Percentiles rank a stretch among this genome's conserved stretches.
Evolutionary conservation across 192 early-diverging fungal genomes (phyloP).

Genomic region (Coemansia sp.): DNA sequence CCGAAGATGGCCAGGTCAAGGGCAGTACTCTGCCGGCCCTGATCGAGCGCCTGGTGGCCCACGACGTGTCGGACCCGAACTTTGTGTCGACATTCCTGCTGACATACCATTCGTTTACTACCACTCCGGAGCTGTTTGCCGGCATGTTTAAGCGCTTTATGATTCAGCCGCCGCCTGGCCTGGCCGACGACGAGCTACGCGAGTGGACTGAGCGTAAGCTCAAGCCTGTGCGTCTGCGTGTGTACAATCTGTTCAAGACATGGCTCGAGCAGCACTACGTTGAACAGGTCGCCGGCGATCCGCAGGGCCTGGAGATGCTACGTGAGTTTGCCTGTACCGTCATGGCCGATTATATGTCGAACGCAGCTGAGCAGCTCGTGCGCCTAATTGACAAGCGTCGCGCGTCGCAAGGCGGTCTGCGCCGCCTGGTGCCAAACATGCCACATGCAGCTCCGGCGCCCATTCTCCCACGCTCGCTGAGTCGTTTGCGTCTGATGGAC

Average conservation of each 20-base stretch:
- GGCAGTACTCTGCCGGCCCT: slow-evolving; percentile 86
- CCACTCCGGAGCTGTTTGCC: slow-evolving; percentile 73
- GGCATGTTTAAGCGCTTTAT: slow-evolving; percentile 75
- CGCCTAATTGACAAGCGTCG: slow-evolving; percentile 77
- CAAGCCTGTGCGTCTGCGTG: slow-evolving; percentile 87
- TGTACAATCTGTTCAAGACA: slow-evolving; percentile 92
- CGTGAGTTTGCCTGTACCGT: slow-evolving; percentile 70
- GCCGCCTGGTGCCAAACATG: slow-evolving; percentile 64
- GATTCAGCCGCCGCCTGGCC: slow-evolving; percentile 67
- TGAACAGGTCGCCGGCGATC: slow-evolving; percentile 75
- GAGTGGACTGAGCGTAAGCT: slow-evolving; percentile 85
- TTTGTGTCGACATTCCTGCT: slow-evolving; percentile 88
- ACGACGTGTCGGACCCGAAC: slow-evolving; percentile 78
- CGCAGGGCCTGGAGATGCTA: slow-evolving; percentile 65
- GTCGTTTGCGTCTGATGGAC: slow-evolving; percentile 79
- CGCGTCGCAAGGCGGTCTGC: slow-evolving; percentile 59
- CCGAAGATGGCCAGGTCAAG: slow-evolving; percentile 84
- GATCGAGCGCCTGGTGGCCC: slow-evolving; percentile 85
- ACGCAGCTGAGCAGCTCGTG: slow-evolving; percentile 69
- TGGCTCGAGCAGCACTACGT: slow-evolving; percentile 93
- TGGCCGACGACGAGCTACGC: slow-evolving; percentile 65
- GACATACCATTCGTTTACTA: slow-evolving; percentile 92
- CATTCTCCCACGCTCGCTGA: slow-evolving; percentile 78
- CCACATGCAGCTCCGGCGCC: slow-evolving; percentile 68
- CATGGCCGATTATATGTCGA: slow-evolving; percentile 71